Conservation (phyloP, 164 flowering plant genomes). For the Liriodendron chinense region DNA sequence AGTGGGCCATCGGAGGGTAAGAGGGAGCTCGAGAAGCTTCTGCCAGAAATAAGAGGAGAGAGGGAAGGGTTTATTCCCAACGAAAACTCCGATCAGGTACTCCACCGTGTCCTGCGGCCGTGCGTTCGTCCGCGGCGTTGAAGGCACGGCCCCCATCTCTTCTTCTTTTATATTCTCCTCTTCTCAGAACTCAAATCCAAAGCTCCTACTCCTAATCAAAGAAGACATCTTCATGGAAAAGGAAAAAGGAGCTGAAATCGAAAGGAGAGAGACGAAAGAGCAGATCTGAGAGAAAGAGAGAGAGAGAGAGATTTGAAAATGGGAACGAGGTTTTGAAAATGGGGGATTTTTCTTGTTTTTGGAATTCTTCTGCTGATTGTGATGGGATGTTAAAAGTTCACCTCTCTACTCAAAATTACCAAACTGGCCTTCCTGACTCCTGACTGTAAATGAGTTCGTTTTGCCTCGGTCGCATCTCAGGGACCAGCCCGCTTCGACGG, state of each 20-base stretch:
- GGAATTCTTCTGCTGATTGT: neutral
- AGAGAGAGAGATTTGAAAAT: constrained; percentile 1
- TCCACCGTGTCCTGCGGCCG: constrained; percentile 72
- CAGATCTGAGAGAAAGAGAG: constrained; percentile 2
- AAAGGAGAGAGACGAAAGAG: neutral
- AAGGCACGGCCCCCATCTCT: constrained; percentile 79
- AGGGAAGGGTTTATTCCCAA: constrained; percentile 79
- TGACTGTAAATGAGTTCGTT: neutral
- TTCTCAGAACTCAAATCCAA: neutral
- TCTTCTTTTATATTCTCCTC: neutral
- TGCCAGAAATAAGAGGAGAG: constrained; percentile 83
- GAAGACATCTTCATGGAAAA: neutral
- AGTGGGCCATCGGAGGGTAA: constrained; percentile 63
- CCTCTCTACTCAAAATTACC: neutral
- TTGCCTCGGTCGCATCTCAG: too few relatives aligned
- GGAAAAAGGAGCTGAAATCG: neutral
- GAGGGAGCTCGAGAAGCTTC: constrained; percentile 81
- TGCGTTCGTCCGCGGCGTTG: constrained; percentile 62
- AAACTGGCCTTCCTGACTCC: neutral
- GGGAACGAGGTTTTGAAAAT: neutral
- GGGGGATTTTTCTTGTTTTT: too few relatives aligned
- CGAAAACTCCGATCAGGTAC: constrained; percentile 64
- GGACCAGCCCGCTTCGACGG: too few relatives aligned
- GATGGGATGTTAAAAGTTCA: neutral
- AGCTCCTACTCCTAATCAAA: neutral